phyloP scores from a whole-genome alignment of 129 eudicot genomes.

The Scalesia atractyloides region DNA sequence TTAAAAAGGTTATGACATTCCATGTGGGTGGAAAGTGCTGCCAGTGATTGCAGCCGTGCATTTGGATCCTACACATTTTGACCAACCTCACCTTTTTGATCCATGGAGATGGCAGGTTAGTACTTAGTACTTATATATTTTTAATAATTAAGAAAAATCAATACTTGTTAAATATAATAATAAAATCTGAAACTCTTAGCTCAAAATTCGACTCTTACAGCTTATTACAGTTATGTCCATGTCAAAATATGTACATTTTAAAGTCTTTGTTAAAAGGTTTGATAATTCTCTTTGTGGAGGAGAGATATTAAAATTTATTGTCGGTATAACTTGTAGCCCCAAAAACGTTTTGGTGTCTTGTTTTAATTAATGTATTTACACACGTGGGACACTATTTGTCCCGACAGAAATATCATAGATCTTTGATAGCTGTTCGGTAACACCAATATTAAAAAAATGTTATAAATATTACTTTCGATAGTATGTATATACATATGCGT shows the following conservation, averaged over 20 bases:
- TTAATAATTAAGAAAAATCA: background rate
- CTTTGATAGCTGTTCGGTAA: background rate
- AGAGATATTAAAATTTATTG: slow-evolving; percentile 14
- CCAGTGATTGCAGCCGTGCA: slow-evolving; percentile 99
- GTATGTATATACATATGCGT: background rate
- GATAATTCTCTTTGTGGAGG: background rate
- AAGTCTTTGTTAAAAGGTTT: background rate
- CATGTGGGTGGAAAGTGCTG: slow-evolving; percentile 99
- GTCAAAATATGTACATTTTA: background rate
- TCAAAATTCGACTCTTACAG: background rate
- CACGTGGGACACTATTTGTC: slow-evolving; percentile 16
- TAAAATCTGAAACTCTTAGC: background rate
- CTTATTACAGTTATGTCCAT: background rate
- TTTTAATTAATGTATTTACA: slow-evolving; percentile 21
- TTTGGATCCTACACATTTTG: slow-evolving; percentile 86
- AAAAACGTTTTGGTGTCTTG: background rate
- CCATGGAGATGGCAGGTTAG: slow-evolving; percentile 99
- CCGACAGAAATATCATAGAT: background rate
- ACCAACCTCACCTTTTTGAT: slow-evolving; percentile 85
- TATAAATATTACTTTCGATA: background rate
- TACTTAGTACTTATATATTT: slow-evolving; percentile 14
- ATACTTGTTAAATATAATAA: background rate
- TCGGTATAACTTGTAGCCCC: slow-evolving; percentile 20
- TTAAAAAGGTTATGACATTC: slow-evolving; percentile 91
- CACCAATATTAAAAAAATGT: no score